Percentiles rank a stretch among this genome's conserved stretches.
Evolutionary conservation across 345 rosid species (phyloP).

Genomic region (Gossypium herbaceum): DNA sequence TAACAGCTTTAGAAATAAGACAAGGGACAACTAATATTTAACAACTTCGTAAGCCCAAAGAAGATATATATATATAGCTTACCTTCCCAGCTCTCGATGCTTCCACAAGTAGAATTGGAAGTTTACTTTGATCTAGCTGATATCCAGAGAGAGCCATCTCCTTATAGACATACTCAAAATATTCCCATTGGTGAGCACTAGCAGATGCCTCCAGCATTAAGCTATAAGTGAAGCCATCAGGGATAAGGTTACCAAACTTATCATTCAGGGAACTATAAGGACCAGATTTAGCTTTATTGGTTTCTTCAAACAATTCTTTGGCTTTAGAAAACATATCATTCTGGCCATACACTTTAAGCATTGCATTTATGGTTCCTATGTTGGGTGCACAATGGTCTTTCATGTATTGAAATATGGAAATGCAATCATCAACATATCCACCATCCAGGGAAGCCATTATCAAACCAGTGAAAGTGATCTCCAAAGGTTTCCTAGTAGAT

Average conservation of each 20-base stretch:
- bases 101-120: constrained; percentile 52
- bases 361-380: constrained; percentile 78
- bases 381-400: constrained; percentile 65
- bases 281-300: constrained; percentile 26
- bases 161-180: constrained; percentile 79
- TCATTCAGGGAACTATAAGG: constrained; percentile 9
- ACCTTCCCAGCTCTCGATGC: constrained; percentile 93
- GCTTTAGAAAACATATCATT: constrained; percentile 85
- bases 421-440: constrained; percentile 71
- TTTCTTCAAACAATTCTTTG: constrained; percentile 69
- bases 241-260: constrained; percentile 27
- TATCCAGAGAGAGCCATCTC: constrained; percentile 66
- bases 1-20: background rate
- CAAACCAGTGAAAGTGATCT: constrained; percentile 81
- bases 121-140: constrained; percentile 66
- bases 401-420: constrained; percentile 64
- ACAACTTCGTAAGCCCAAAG: background rate
- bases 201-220: constrained; percentile 90
- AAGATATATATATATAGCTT: constrained; percentile 5
- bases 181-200: constrained; percentile 81
- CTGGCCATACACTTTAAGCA: constrained; percentile 74
- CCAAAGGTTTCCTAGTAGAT: constrained; percentile 56
- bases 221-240: constrained; percentile 69
- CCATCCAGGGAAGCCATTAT: constrained; percentile 67
- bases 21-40: background rate